Evolutionary conservation across 1,139 yeast genomes (phyloP).

Genomic region (Wickerhamomyces sp.): DNA sequence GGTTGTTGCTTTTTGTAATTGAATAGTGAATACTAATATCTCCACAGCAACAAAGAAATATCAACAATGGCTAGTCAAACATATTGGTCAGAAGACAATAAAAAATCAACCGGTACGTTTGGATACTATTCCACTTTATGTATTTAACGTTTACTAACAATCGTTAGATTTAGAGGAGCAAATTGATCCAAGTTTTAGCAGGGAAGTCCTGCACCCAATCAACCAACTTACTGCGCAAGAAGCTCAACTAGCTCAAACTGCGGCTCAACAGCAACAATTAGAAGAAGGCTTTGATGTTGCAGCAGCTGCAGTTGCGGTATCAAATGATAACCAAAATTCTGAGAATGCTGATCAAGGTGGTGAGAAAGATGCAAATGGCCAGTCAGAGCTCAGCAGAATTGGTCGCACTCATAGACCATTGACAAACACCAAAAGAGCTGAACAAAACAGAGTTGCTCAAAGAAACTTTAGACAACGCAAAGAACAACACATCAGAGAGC

Average conservation of each 20-base stretch:
- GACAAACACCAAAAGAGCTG: constrained; percentile 74
- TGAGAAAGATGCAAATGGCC: constrained; percentile 1
- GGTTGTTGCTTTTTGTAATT: too few species aligned
- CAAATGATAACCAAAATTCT: constrained; percentile 10
- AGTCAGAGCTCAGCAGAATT: constrained; percentile 1
- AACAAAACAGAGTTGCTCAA: constrained; percentile 86
- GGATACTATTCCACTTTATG: too few species aligned
- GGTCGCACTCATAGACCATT: constrained; percentile 43
- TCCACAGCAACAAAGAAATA: constrained; percentile 1
- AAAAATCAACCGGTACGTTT: constrained; percentile 12
- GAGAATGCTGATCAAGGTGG: neutral
- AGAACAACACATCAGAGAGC: constrained; percentile 71
- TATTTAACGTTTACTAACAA: neutral
- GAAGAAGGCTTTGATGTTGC: constrained; percentile 25
- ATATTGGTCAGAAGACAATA: constrained; percentile 13
- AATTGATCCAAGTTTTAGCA: constrained; percentile 21
- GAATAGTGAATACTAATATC: neutral
- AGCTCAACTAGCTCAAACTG: constrained; percentile 6
- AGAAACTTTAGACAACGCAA: constrained; percentile 81
- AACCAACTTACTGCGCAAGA: constrained; percentile 11
- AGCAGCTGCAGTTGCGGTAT: constrained; percentile 26
- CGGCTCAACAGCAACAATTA: constrained; percentile 6
- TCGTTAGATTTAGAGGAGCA: constrained; percentile 12
- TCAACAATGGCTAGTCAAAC: neutral
- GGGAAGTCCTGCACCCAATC: constrained; percentile 10